Conservation (phyloP, 139 green algal genomes). For the Astrephomene gubernaculifera region DNA sequence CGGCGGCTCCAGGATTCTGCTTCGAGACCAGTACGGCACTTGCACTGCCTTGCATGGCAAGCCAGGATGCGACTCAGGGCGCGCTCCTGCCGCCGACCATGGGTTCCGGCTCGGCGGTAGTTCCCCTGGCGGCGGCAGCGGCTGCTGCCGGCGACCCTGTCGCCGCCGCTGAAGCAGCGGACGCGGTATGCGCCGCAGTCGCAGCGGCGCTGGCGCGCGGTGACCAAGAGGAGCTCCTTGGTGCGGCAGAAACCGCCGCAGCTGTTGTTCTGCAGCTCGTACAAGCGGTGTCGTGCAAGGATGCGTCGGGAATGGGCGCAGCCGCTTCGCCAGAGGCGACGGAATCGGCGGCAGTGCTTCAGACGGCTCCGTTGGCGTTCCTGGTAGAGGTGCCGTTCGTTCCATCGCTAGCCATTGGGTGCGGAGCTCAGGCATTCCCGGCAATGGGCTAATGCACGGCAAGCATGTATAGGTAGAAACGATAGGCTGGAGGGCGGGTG, state of each 20-base stretch:
- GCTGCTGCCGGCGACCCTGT: neutral
- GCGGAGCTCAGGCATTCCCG: too few relatives aligned
- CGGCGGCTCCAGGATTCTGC: too few relatives aligned
- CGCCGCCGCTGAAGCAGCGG: neutral
- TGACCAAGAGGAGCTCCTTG: conserved; percentile 8
- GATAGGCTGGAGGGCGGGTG: too few relatives aligned
- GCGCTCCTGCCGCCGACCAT: too few relatives aligned
- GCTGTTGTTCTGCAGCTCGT: conserved; percentile 28
- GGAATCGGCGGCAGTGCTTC: neutral
- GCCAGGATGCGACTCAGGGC: too few relatives aligned
- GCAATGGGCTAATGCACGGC: too few relatives aligned
- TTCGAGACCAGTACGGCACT: too few relatives aligned
- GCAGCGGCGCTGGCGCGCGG: neutral
- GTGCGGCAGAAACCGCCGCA: conserved; percentile 7
- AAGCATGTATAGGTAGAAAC: too few relatives aligned
- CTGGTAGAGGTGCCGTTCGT: conserved; percentile 23
- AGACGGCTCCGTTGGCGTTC: neutral
- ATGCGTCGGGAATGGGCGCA: neutral
- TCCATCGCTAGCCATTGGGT: neutral
- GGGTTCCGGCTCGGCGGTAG: too few relatives aligned
- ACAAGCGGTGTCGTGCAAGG: neutral
- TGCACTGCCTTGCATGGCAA: too few relatives aligned
- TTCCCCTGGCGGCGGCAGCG: too few relatives aligned
- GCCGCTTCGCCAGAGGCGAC: neutral
- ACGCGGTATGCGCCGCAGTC: conserved; percentile 4